These are phyloP conservation scores for Hyphodiscus hymeniophilus DNA, from an alignment of 495 filamentous ascomycete species.

Conservation along the genomic window DNA sequence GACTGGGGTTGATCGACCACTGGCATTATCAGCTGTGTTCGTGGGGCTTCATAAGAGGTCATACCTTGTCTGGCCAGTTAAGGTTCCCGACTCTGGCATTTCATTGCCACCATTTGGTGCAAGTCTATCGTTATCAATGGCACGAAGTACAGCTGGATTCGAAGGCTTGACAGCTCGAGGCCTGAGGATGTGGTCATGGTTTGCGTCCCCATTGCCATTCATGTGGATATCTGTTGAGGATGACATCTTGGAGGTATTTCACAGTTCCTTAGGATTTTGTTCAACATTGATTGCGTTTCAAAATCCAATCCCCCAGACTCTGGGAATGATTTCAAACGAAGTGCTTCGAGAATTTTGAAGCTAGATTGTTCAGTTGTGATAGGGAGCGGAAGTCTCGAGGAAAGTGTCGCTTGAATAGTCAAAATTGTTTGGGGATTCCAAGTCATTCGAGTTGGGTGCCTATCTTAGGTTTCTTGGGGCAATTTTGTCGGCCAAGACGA, in stretches of 20 bases:
- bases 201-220: constrained; percentile 13
- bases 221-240: constrained; percentile 18
- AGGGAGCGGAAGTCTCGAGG: too few relatives aligned
- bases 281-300: too few relatives aligned
- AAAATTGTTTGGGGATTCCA: too few relatives aligned
- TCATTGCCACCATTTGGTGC: constrained; percentile 10
- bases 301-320: not conserved
- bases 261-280: too few relatives aligned
- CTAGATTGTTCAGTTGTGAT: too few relatives aligned
- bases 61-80: constrained; percentile 21
- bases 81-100: constrained; percentile 8
- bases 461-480: too few relatives aligned
- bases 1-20: constrained; percentile 82
- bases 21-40: constrained; percentile 26
- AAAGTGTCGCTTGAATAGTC: too few relatives aligned
- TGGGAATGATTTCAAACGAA: not conserved
- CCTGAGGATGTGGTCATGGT: constrained; percentile 28
- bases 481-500: too few relatives aligned
- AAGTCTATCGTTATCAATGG: constrained; percentile 24
- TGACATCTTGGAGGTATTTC: constrained; percentile 16
- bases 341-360: not conserved
- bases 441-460: too few relatives aligned
- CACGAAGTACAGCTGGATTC: constrained; percentile 29
- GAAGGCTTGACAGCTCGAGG: constrained; percentile 31
- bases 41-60: not conserved